Percentiles rank a stretch among this genome's conserved stretches.
These are phyloP conservation scores for Cornus kousa DNA, from an alignment of 148 eudicot genomes.

Conservation along the genomic window DNA sequence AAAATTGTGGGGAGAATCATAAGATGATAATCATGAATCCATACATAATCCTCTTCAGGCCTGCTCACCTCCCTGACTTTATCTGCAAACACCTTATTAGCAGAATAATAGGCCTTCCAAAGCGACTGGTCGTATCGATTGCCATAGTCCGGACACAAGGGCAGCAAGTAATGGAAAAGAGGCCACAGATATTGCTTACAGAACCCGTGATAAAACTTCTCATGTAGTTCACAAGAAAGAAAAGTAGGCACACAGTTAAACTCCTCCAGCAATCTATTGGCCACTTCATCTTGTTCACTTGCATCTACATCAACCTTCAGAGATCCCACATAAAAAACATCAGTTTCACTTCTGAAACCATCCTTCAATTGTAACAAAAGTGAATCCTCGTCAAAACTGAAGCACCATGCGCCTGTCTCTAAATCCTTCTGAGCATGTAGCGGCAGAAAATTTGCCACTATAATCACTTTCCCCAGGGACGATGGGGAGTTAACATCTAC, in stretches of 20 bases:
- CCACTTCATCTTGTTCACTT: constrained; percentile 62
- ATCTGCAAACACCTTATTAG: constrained; percentile 71
- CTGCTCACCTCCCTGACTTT: constrained; percentile 50
- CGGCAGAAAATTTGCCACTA: constrained; percentile 72
- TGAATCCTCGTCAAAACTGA: constrained; percentile 61
- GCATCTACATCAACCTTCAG: constrained; percentile 50
- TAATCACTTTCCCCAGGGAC: constrained; percentile 25
- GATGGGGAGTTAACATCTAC: constrained; percentile 17
- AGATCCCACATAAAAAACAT: constrained; percentile 62
- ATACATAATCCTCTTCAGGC: constrained; percentile 65
- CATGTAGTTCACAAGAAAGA: constrained; percentile 51
- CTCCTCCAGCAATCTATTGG: constrained; percentile 50
- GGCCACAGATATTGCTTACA: constrained; percentile 85
- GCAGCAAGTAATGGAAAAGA: constrained; percentile 79
- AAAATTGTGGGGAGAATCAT: constrained; percentile 46
- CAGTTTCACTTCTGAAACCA: constrained; percentile 28
- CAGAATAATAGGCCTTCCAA: constrained; percentile 77
- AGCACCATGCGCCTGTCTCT: constrained; percentile 44
- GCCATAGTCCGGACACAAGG: constrained; percentile 60
- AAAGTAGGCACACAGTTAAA: constrained; percentile 73
- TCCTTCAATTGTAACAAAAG: constrained; percentile 56
- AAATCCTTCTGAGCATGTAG: constrained; percentile 46
- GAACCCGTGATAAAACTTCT: constrained; percentile 22
- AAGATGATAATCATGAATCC: constrained; percentile 60
- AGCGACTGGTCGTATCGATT: constrained; percentile 53